Evolutionary conservation across 768 basidiomycete genomes (phyloP).

Genomic region (Chalciporus sphaerocephalus): DNA sequence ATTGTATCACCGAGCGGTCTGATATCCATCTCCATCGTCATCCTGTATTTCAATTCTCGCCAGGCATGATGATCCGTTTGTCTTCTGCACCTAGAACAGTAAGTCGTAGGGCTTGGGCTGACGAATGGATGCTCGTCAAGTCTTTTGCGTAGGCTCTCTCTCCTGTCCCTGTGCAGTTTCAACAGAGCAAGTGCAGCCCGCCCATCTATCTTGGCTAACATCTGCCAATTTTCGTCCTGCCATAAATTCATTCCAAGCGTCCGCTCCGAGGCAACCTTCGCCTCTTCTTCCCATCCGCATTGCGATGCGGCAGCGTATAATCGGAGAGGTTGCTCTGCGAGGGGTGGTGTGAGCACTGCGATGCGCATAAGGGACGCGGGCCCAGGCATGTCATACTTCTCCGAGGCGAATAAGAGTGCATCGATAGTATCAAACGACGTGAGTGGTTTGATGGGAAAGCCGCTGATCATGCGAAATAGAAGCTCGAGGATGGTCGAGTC

Average conservation of each 20-base stretch:
- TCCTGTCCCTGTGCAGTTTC: conserved; percentile 50
- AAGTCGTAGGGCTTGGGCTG: conserved; percentile 34
- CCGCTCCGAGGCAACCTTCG: conserved; percentile 47
- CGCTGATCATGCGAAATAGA: conserved; percentile 58
- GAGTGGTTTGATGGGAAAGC: conserved; percentile 47
- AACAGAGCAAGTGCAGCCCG: conserved; percentile 51
- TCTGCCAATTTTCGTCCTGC: conserved; percentile 40
- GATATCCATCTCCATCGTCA: conserved; percentile 53
- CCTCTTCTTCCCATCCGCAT: conserved; percentile 57
- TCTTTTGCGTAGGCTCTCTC: conserved; percentile 45
- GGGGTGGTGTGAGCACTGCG: conserved; percentile 48
- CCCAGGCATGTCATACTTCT: conserved; percentile 70
- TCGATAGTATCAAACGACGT: conserved; percentile 53
- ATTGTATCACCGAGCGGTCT: conserved; percentile 60
- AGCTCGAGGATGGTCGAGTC: conserved; percentile 50
- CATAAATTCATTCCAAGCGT: conserved; percentile 54
- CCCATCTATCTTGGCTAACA: conserved; percentile 46
- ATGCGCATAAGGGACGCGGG: conserved; percentile 57
- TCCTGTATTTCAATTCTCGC: conserved; percentile 58
- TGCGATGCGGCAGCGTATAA: conserved; percentile 54
- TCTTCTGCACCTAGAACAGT: conserved; percentile 48
- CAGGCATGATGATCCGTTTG: conserved; percentile 55
- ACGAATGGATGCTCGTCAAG: conserved; percentile 60
- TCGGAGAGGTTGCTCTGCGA: conserved; percentile 48
- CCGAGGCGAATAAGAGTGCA: conserved; percentile 54